phyloP scores from a whole-genome alignment of 2,329 filamentous ascomycete species.

The Exophiala xenobiotica region DNA sequence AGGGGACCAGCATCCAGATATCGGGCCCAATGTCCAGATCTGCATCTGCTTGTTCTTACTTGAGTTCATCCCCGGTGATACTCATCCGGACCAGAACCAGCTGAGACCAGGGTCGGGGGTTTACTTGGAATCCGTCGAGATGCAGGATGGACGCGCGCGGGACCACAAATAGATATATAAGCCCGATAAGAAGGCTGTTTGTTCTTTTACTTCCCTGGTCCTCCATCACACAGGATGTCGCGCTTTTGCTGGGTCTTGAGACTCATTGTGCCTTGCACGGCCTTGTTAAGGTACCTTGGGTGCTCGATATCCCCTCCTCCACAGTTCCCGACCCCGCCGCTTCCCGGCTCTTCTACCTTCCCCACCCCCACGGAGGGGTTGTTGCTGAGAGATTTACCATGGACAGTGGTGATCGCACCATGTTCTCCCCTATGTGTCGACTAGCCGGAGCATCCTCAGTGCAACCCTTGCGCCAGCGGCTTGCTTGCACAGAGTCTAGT shows the following conservation, averaged over 20 bases:
- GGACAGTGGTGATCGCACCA: neutral
- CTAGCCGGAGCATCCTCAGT: neutral
- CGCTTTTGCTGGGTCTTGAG: no score
- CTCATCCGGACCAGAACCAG: neutral
- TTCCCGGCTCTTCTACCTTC: neutral
- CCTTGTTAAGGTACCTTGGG: no score
- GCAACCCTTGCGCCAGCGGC: neutral
- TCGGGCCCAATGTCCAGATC: no score
- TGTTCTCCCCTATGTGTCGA: neutral
- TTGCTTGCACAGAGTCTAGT: neutral
- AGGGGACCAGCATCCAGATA: no score
- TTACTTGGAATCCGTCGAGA: neutral
- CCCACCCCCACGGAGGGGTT: conserved; percentile 2
- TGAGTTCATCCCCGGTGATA: neutral
- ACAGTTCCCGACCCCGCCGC: no score
- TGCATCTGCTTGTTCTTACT: no score
- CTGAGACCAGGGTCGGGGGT: neutral
- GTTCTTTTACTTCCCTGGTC: no score
- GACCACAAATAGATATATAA: neutral
- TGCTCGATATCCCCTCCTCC: no score
- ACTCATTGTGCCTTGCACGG: no score
- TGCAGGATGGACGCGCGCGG: neutral
- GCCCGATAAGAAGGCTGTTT: no score
- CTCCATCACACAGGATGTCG: no score
- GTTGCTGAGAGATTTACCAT: neutral